Evolutionary conservation across 805 yeast species (phyloP).

Genomic region (Saccharomyces kudriavzevii): DNA sequence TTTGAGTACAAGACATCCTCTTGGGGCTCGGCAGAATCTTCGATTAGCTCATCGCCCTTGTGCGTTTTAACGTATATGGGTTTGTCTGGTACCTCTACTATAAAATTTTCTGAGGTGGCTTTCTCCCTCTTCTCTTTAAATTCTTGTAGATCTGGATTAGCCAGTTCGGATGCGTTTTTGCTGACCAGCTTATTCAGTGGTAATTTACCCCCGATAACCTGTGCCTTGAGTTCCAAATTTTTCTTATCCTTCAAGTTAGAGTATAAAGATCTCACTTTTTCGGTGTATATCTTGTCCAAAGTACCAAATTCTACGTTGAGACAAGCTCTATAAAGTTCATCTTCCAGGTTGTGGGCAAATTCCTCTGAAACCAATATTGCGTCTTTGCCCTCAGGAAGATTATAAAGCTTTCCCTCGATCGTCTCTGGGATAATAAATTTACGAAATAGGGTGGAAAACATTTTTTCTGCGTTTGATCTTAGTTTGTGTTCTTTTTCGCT

Average conservation of each 20-base stretch:
- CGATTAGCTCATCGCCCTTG: constrained; percentile 81
- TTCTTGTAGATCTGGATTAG: constrained; percentile 64
- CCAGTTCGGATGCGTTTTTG: constrained; percentile 65
- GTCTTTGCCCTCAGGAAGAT: constrained; percentile 26
- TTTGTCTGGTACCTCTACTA: constrained; percentile 49
- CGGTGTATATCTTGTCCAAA: constrained; percentile 41
- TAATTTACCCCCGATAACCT: constrained; percentile 47
- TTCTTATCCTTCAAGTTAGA: constrained; percentile 52
- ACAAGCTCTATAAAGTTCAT: constrained; percentile 37
- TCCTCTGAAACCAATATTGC: constrained; percentile 32
- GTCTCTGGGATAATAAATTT: constrained; percentile 32
- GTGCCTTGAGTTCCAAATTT: constrained; percentile 47
- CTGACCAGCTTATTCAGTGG: constrained; percentile 51
- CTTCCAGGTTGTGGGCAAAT: constrained; percentile 48
- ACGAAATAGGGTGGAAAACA: constrained; percentile 40
- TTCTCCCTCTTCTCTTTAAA: constrained; percentile 65
- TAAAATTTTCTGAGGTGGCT: constrained; percentile 60
- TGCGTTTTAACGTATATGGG: constrained; percentile 74
- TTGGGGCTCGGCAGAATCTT: constrained; percentile 36
- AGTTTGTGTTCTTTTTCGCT: constrained; percentile 29
- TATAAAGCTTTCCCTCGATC: constrained; percentile 5
- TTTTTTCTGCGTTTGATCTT: constrained; percentile 42
- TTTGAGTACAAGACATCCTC: constrained; percentile 28
- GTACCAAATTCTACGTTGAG: constrained; percentile 21
- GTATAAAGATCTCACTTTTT: constrained; percentile 57